These are phyloP conservation scores for Lactarius pseudohatsudake DNA, from an alignment of 768 basidiomycete species.

Conservation along the genomic window DNA sequence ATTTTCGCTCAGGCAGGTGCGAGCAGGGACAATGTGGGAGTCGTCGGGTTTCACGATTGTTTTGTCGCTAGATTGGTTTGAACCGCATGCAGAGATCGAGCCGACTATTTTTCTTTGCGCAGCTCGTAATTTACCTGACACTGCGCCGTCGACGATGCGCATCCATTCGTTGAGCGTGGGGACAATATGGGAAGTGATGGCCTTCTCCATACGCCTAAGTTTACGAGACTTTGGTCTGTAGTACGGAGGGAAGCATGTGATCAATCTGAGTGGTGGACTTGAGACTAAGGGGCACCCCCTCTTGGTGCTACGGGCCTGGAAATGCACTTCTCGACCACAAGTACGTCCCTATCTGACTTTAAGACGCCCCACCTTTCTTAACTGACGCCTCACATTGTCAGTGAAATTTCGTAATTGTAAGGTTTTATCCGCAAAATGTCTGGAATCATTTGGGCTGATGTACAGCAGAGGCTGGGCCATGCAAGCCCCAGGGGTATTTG, in stretches of 20 bases:
- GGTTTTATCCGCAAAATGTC: constrained; percentile 10
- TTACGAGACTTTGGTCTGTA: constrained; percentile 32
- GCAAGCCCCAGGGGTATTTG: constrained; percentile 74
- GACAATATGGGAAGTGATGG: constrained; percentile 67
- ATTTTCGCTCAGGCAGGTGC: too few relatives aligned
- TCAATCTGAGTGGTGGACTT: constrained; percentile 83
- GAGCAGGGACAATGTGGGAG: too few relatives aligned
- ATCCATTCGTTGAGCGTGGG: constrained; percentile 67
- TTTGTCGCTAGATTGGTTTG: too few relatives aligned
- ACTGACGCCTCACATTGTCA: constrained; percentile 29
- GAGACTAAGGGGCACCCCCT: constrained; percentile 89
- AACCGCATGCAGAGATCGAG: too few relatives aligned
- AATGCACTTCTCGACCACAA: constrained; percentile 86
- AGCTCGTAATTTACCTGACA: constrained; percentile 83
- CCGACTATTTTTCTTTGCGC: background rate
- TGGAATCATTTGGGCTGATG: background rate
- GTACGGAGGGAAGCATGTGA: constrained; percentile 83
- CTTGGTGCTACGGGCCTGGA: constrained; percentile 80
- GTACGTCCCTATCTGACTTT: constrained; percentile 40
- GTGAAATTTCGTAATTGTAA: constrained; percentile 76
- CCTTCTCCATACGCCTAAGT: background rate
- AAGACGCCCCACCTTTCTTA: too few relatives aligned
- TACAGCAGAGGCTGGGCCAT: constrained; percentile 74
- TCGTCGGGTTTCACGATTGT: too few relatives aligned
- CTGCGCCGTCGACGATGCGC: constrained; percentile 66